Percentiles rank a stretch among this genome's conserved stretches.
phyloP scores from a whole-genome alignment of 176 grass and related monocot species.

The Eleusine indica region DNA sequence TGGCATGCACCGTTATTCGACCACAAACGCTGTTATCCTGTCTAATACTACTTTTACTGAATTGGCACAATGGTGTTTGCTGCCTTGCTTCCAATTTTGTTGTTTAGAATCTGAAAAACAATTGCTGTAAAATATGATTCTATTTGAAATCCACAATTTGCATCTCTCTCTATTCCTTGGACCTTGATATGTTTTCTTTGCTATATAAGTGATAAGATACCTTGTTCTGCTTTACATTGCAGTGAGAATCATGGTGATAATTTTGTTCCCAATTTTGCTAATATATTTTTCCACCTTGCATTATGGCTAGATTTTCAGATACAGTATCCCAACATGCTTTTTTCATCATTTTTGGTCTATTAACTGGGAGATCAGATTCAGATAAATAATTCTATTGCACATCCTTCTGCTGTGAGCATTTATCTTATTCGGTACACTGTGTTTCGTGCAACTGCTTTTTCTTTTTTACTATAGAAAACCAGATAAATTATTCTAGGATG shows the following conservation, averaged over 20 bases:
- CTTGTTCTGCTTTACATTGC: not conserved
- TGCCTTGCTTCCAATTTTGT: slow-evolving; percentile 24
- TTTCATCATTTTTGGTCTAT: too few relatives aligned
- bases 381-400: too few relatives aligned
- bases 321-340: too few relatives aligned
- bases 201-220: not conserved
- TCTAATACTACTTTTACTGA: not conserved
- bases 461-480: too few relatives aligned
- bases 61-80: slow-evolving; percentile 4
- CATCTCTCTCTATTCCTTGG: not conserved
- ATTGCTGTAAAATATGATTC: slow-evolving; percentile 26
- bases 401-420: too few relatives aligned
- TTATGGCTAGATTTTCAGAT: too few relatives aligned
- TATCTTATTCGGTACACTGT: too few relatives aligned
- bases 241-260: not conserved
- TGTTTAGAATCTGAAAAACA: slow-evolving; percentile 39
- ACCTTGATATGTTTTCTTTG: not conserved
- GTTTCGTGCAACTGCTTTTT: too few relatives aligned
- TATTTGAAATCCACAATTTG: not conserved
- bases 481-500: too few relatives aligned
- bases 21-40: not conserved
- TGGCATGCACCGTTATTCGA: not conserved
- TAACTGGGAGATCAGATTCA: too few relatives aligned
- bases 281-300: not conserved
- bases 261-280: not conserved